Percentiles rank a stretch among this genome's conserved stretches.
phyloP scores from a whole-genome alignment of 441 rosid genomes.

The Populus tomentosa region DNA sequence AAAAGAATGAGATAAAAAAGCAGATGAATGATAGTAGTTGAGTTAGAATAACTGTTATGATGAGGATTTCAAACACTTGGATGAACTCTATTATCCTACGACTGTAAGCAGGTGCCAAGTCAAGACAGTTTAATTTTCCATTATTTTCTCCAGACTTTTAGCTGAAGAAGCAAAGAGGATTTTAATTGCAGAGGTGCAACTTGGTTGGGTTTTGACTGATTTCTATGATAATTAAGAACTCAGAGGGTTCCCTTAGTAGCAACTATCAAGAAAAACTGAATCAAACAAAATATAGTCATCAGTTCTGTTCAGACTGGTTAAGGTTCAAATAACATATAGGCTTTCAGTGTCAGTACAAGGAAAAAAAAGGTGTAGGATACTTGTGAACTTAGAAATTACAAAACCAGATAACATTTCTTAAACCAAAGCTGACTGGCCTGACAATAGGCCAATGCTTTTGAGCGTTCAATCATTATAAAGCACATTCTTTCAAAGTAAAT shows the following conservation, averaged over 20 bases:
- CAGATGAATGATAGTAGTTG: background rate
- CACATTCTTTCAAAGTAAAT: background rate
- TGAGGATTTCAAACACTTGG: background rate
- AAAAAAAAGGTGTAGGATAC: background rate
- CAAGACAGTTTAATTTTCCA: background rate
- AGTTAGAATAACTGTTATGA: background rate
- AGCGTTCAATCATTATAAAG: background rate
- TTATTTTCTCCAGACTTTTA: background rate
- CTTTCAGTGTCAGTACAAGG: background rate
- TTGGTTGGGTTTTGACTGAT: background rate
- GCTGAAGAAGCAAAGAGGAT: background rate
- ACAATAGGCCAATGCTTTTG: background rate
- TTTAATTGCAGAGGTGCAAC: slow-evolving; percentile 1
- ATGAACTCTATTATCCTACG: background rate
- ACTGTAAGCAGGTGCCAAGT: background rate
- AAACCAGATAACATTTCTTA: background rate
- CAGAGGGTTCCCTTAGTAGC: background rate
- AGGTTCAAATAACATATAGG: background rate
- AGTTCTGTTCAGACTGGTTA: background rate
- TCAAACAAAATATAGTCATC: background rate
- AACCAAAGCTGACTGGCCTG: background rate
- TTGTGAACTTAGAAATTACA: background rate
- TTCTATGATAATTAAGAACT: background rate
- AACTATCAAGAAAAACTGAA: background rate
- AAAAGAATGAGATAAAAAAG: background rate